These are phyloP conservation scores for Cicer bijugum DNA, from an alignment of 306 rosid genomes.

Conservation along the genomic window DNA sequence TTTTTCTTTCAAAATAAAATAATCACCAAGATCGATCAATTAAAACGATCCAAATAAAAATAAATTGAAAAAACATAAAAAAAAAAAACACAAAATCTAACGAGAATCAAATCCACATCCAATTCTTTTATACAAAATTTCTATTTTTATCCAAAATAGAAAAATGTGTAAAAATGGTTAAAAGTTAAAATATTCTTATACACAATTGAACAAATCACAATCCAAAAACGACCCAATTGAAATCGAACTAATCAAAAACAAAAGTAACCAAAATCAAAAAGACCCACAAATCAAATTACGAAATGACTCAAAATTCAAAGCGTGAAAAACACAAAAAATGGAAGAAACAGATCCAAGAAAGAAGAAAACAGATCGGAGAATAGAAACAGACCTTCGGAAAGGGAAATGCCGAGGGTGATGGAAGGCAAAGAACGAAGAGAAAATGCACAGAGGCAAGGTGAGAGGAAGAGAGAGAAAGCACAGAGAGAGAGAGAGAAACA, in stretches of 20 bases:
- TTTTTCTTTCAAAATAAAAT: constrained; percentile 1
- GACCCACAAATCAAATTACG: background rate
- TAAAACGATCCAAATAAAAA: background rate
- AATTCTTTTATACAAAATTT: background rate
- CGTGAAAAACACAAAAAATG: constrained; percentile 7
- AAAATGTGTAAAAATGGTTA: no score
- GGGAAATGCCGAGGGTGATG: constrained; percentile 52
- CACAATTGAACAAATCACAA: constrained; percentile 33
- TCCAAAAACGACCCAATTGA: constrained; percentile 27
- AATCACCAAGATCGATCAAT: constrained; percentile 30
- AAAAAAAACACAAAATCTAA: constrained; percentile 11
- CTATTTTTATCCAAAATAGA: background rate
- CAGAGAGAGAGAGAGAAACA: constrained; percentile 29
- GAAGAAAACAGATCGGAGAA: constrained; percentile 32
- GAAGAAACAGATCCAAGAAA: constrained; percentile 47
- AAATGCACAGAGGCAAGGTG: constrained; percentile 37
- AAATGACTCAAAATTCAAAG: constrained; percentile 14
- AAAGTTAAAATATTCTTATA: background rate
- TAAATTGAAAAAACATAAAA: background rate
- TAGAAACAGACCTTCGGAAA: constrained; percentile 53
- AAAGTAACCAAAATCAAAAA: background rate
- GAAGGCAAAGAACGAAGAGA: constrained; percentile 49
- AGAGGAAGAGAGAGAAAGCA: background rate
- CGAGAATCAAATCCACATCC: background rate
- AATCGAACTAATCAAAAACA: constrained; percentile 22